Evolutionary conservation across 2,329 filamentous ascomycete species (phyloP), one percentile per base, ranked within the genome.

Genomic region (Chrysosporium keratinophilum): DNA sequence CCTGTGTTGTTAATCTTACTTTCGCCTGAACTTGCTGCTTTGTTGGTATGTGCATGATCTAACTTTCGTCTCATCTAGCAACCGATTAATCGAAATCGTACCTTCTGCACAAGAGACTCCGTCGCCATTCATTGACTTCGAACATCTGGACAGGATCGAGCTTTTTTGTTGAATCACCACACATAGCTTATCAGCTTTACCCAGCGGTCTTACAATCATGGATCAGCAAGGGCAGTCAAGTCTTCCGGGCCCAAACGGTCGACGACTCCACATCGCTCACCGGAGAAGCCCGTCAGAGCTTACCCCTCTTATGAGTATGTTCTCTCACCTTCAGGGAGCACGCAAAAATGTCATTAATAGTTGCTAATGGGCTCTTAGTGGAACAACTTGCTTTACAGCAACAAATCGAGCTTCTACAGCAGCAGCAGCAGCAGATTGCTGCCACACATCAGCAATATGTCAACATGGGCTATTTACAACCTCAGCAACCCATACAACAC

Each of bases 351-450:
- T 35, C 14, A 3, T 1, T 11, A 41, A n/a, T 11, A 33, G 12
- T 35, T 5, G 43, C 51, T 54, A 35, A 54, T 34, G n/a, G 7
- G 9, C 14, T 5, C 23, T 28, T 64, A 91, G 88, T 95, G 85
- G 89, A 95, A 76, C 88, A 95, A 78, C 81, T 94, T 67, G 87
- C 87, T 69, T 87, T 95, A 69, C 88, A 94, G 75, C 88, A 95
- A 75, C 89, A 95, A 74, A 95, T 95, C 67, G 88, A 95, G 72
- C 79, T 90, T 65, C 78, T 95, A 66, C 91, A 97, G 76, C 89
- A 95, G 71, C 93, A 97, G 71, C 93, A 97, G 70, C 90, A 97
- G 72, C 90, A 96, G 70, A 94, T 97, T 67, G 88, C 94, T 73
- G 88, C 88, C 63, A 93, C 88, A 60, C 89, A 96, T 67, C 90